phyloP scores from a whole-genome alignment of 129 eudicot genomes.

The Helianthus tuberosus region DNA sequence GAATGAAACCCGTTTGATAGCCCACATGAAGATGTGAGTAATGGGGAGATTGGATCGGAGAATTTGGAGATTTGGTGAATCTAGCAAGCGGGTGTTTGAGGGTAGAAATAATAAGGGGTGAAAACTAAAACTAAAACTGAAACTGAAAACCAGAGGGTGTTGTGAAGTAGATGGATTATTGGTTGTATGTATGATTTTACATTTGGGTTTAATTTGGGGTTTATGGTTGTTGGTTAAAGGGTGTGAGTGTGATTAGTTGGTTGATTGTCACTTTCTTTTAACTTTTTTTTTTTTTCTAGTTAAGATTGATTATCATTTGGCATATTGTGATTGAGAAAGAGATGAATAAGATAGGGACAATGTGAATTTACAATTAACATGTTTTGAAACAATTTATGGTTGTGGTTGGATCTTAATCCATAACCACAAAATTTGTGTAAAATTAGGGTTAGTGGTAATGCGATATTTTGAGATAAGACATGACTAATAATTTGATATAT shows the following conservation, averaged over 20 bases:
- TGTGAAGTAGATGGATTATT: constrained; percentile 33
- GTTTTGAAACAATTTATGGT: no score
- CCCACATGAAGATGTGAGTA: not conserved
- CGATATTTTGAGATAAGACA: no score
- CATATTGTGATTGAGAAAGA: constrained; percentile 8
- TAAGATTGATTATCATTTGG: constrained; percentile 20
- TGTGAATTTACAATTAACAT: no score
- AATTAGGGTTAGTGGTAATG: no score
- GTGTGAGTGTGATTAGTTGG: constrained; percentile 14
- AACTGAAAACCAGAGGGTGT: not conserved
- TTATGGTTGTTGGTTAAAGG: constrained; percentile 17
- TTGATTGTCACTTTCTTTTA: constrained; percentile 23
- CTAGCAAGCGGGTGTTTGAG: constrained; percentile 22
- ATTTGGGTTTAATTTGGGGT: not conserved
- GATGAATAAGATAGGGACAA: not conserved
- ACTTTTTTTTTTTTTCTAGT: not conserved
- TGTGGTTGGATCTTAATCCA: no score
- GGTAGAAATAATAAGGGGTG: constrained; percentile 18
- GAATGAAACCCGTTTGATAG: not conserved
- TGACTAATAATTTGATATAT: no score
- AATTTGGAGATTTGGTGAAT: constrained; percentile 25
- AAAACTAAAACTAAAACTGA: not conserved
- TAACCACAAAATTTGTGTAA: no score
- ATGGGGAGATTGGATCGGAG: constrained; percentile 26
- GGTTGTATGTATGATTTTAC: not conserved